Percentiles rank a stretch among this genome's conserved stretches.
These are phyloP conservation scores for Pythium folliculosum DNA, from an alignment of 352 stramenopile species.

Conservation along the genomic window DNA sequence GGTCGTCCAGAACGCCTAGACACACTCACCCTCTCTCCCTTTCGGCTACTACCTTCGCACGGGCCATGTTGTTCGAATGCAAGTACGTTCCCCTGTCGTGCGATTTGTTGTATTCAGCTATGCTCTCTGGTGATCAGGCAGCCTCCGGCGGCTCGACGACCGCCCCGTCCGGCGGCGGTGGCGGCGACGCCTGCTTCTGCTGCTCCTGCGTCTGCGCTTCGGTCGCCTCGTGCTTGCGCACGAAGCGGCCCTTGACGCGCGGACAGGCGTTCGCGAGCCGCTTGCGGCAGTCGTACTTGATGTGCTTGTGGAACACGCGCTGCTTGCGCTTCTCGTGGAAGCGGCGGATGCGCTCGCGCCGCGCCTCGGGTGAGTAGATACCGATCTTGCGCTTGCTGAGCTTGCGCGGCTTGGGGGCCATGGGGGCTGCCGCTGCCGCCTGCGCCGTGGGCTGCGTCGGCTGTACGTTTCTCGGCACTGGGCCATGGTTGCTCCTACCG, in stretches of 20 bases:
- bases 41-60: no score
- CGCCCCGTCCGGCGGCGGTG: no score
- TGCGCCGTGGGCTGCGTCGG: no score
- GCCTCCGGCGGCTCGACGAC: neutral
- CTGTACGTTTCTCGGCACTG: neutral
- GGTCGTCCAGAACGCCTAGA: slow-evolving; percentile 86
- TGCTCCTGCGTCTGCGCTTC: no score
- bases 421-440: no score
- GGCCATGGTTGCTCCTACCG: no score
- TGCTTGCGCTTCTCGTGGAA: slow-evolving; percentile 78
- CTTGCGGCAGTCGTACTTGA: slow-evolving; percentile 79
- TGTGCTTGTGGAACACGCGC: slow-evolving; percentile 67
- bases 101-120: neutral
- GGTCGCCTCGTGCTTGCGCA: slow-evolving; percentile 30
- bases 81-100: no score
- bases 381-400: slow-evolving; percentile 47
- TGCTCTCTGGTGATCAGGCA: neutral
- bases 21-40: neutral
- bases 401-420: neutral
- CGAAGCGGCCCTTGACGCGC: slow-evolving; percentile 73
- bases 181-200: no score
- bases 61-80: no score
- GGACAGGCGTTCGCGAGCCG: slow-evolving; percentile 67
- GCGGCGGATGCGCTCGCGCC: slow-evolving; percentile 54
- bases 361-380: slow-evolving; percentile 55